Conservation (phyloP, 306 rosid species). For the Castanea crenata region DNA sequence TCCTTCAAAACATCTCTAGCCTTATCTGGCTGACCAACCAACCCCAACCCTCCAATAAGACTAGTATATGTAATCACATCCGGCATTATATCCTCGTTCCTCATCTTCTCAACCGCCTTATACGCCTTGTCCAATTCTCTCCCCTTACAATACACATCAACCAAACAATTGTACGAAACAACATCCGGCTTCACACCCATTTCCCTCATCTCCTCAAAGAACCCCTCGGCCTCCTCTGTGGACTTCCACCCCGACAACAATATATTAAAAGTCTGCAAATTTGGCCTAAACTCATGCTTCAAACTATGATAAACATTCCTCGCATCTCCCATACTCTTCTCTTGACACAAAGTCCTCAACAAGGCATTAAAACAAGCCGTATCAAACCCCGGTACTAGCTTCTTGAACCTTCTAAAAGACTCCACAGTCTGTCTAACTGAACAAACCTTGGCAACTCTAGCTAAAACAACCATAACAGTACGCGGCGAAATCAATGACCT, state of each 20-base stretch:
- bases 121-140: constrained; percentile 69
- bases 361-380: constrained; percentile 62
- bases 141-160: constrained; percentile 82
- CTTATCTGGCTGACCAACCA: constrained; percentile 85
- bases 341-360: constrained; percentile 87
- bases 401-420: constrained; percentile 67
- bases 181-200: constrained; percentile 78
- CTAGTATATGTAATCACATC: constrained; percentile 81
- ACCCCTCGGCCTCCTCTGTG: constrained; percentile 73
- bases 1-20: constrained; percentile 78
- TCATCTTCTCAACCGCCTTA: constrained; percentile 71
- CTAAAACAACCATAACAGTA: constrained; percentile 78
- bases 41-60: constrained; percentile 84
- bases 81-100: constrained; percentile 41
- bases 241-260: constrained; percentile 90
- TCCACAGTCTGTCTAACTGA: constrained; percentile 84
- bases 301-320: constrained; percentile 84
- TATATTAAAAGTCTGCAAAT: constrained; percentile 78
- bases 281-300: constrained; percentile 67
- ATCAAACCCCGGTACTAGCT: constrained; percentile 58
- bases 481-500: constrained; percentile 47
- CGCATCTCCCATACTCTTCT: constrained; percentile 91
- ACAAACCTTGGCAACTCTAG: constrained; percentile 74
- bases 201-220: constrained; percentile 78
- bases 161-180: constrained; percentile 75